Conservation (phyloP, 345 rosid species). For the Odontarrhena argentea region DNA sequence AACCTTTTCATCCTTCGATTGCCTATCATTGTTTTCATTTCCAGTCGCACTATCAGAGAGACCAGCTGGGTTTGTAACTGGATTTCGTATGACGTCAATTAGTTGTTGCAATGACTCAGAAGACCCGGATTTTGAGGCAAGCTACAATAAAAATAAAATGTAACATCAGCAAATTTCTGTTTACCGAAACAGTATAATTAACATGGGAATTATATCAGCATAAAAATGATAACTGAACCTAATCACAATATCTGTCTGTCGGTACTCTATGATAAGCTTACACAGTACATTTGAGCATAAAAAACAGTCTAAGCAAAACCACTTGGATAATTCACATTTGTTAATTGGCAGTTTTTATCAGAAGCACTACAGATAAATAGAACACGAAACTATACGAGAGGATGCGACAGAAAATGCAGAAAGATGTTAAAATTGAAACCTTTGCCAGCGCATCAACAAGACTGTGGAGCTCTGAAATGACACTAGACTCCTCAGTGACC, state of each 20-base stretch:
- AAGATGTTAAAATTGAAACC: constrained; percentile 46
- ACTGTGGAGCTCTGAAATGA: constrained; percentile 89
- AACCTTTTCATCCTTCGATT: constrained; percentile 77
- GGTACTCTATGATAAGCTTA: constrained; percentile 1
- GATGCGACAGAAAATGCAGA: constrained; percentile 7
- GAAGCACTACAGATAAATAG: not conserved
- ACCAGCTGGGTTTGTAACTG: constrained; percentile 48
- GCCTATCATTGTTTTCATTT: constrained; percentile 73
- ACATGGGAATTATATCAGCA: constrained; percentile 4
- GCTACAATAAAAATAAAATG: constrained; percentile 48
- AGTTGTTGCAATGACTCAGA: constrained; percentile 77
- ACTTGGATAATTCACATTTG: not conserved
- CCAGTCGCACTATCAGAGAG: constrained; percentile 51
- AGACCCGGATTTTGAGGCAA: constrained; percentile 84
- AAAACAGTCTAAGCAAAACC: not conserved
- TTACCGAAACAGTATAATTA: not conserved
- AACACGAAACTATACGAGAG: constrained; percentile 21
- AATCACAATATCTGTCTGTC: constrained; percentile 13
- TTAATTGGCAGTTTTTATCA: not conserved
- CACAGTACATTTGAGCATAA: not conserved
- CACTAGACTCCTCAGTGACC: constrained; percentile 78
- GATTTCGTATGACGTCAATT: constrained; percentile 80
- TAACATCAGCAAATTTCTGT: constrained; percentile 6
- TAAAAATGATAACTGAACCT: constrained; percentile 1
- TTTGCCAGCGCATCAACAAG: constrained; percentile 91